phyloP scores from a whole-genome alignment of 257 asterid genomes.

The Solanum infundibuliforme region DNA sequence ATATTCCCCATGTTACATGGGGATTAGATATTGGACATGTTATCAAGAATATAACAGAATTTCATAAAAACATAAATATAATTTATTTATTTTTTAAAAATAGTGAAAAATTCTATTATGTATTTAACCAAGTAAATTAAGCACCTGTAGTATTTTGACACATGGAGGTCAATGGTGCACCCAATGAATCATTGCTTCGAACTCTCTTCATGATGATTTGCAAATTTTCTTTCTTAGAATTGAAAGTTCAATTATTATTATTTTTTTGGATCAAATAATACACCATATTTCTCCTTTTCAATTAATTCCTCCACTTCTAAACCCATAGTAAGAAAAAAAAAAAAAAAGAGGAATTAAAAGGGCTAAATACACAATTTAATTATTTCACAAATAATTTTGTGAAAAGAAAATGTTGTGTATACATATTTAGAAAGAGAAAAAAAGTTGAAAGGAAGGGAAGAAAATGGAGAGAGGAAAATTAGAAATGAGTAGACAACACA shows the following conservation, averaged over 20 bases:
- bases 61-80: slow-evolving; percentile 2
- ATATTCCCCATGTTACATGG: background rate
- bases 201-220: slow-evolving; percentile 75
- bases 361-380: background rate
- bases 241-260: background rate
- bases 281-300: slow-evolving; percentile 31
- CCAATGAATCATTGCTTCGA: slow-evolving; percentile 61
- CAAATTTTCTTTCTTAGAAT: background rate
- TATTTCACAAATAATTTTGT: background rate
- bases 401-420: slow-evolving; percentile 8
- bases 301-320: slow-evolving; percentile 25
- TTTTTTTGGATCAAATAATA: background rate
- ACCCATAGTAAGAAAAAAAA: slow-evolving; percentile 22
- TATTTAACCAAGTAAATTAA: background rate
- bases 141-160: slow-evolving; percentile 89
- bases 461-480: background rate
- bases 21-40: slow-evolving; percentile 21
- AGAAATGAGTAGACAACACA: slow-evolving; percentile 21
- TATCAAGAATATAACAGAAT: background rate
- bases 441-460: background rate
- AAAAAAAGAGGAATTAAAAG: background rate
- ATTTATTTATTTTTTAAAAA: too few species aligned
- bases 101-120: too few species aligned
- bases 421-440: background rate
- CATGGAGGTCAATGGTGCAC: slow-evolving; percentile 56